Percentiles rank a stretch among this genome's conserved stretches.
Evolutionary conservation across 805 yeast species (phyloP).

Genomic region (Kodamaea restingae): DNA sequence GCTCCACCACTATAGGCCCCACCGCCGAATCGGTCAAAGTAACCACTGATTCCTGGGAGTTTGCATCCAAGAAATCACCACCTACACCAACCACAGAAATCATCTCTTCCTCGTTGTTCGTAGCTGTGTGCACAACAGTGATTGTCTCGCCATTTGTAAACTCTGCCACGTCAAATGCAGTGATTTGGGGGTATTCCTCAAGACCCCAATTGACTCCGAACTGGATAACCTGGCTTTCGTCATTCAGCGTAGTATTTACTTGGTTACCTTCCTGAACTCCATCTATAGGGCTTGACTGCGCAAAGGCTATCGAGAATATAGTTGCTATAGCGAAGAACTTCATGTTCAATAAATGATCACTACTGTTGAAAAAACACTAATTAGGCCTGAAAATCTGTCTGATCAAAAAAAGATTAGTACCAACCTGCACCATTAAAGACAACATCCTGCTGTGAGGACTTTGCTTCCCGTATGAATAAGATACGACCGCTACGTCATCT

Average conservation of each 20-base stretch:
- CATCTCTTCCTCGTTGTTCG: constrained; percentile 49
- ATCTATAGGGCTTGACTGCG: neutral
- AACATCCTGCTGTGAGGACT: too few species aligned
- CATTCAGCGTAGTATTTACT: neutral
- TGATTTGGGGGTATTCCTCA: constrained; percentile 39
- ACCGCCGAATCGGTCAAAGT: constrained; percentile 63
- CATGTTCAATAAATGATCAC: neutral
- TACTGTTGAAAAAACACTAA: too few species aligned
- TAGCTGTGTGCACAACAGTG: constrained; percentile 47
- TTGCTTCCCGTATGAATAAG: neutral
- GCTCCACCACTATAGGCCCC: constrained; percentile 53
- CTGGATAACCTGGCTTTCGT: constrained; percentile 24
- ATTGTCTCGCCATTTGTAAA: constrained; percentile 50
- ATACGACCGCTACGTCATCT: constrained; percentile 1
- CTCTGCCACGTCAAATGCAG: constrained; percentile 39
- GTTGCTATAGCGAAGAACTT: neutral
- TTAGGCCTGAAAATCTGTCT: too few species aligned
- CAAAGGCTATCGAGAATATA: neutral
- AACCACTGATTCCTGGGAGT: constrained; percentile 46
- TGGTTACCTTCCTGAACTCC: neutral
- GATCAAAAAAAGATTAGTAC: constrained; percentile 6
- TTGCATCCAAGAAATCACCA: constrained; percentile 58
- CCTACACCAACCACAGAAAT: constrained; percentile 63
- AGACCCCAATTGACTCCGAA: constrained; percentile 48
- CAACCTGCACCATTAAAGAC: constrained; percentile 9